A percentile compares a stretch with the other conserved stretches of the same genome.
Evolutionary conservation across 176 grass and related monocot species (phyloP).

Genomic region (Oryza brachyantha): DNA sequence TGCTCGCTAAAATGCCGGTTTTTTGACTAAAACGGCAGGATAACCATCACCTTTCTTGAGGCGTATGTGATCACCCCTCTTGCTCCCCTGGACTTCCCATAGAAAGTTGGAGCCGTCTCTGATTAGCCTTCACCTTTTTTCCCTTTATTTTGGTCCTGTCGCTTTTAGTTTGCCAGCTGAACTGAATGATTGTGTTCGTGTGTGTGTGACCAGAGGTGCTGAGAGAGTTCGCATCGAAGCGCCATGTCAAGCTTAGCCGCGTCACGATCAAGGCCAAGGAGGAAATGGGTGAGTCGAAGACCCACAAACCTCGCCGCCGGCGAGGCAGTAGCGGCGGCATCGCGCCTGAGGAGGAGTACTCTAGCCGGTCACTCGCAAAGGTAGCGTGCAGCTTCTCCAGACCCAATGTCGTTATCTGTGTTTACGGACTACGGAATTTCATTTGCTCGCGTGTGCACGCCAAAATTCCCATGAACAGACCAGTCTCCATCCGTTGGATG

Average conservation of each 20-base stretch:
- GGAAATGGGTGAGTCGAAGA: background rate
- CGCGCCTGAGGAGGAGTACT: constrained; percentile 18
- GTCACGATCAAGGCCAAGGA: constrained; percentile 50
- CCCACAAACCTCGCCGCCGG: constrained; percentile 34
- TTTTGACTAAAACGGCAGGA: background rate
- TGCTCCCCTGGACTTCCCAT: background rate
- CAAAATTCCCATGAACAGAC: background rate
- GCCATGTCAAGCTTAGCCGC: constrained; percentile 72
- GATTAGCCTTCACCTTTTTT: background rate
- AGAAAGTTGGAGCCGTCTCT: background rate
- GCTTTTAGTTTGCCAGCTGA: background rate
- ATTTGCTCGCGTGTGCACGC: background rate
- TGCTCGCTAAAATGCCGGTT: constrained; percentile 10
- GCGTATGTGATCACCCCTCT: background rate
- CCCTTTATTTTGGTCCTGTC: background rate
- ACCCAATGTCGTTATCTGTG: background rate
- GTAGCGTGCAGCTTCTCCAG: constrained; percentile 7
- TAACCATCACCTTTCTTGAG: background rate
- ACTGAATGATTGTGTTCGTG: background rate
- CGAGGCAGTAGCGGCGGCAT: background rate
- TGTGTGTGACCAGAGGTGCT: constrained; percentile 57
- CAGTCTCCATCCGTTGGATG: constrained; percentile 2
- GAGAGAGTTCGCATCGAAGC: constrained; percentile 79
- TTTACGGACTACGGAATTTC: background rate
- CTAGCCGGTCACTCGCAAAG: constrained; percentile 44